Evolutionary conservation across 2,329 filamentous ascomycete species (phyloP).

Genomic region (Apiospora aurea): DNA sequence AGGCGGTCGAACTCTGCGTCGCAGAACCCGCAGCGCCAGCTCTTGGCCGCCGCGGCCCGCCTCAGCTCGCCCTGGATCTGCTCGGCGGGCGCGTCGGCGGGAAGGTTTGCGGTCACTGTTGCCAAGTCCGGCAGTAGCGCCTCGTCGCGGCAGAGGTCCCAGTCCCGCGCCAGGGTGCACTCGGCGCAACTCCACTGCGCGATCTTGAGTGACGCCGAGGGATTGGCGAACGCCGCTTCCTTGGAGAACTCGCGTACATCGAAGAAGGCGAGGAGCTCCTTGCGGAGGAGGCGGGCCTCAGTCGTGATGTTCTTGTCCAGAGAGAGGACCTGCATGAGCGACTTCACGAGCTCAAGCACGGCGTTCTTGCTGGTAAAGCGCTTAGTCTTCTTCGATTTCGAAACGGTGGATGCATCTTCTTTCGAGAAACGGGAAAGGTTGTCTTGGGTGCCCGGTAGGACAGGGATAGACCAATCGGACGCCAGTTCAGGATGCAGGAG

Average conservation of each 20-base stretch:
- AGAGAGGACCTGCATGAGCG: conserved; percentile 88
- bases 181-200: conserved; percentile 83
- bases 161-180: conserved; percentile 86
- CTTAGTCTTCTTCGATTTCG: conserved; percentile 27
- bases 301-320: conserved; percentile 90
- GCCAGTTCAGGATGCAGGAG: conserved; percentile 88
- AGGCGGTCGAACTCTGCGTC: conserved; percentile 78
- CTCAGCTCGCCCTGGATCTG: conserved; percentile 31
- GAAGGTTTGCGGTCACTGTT: conserved; percentile 31
- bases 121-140: conserved; percentile 69
- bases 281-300: conserved; percentile 86
- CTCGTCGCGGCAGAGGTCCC: conserved; percentile 92
- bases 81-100: conserved; percentile 26
- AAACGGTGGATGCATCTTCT: conserved; percentile 26
- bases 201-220: conserved; percentile 76
- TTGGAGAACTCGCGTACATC: conserved; percentile 93
- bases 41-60: conserved; percentile 46
- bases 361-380: conserved; percentile 65
- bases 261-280: conserved; percentile 87
- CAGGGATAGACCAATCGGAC: conserved; percentile 84
- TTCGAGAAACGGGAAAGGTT: conserved; percentile 46
- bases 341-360: conserved; percentile 89
- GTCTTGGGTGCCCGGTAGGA: conserved; percentile 76
- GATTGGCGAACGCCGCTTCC: conserved; percentile 88
- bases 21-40: conserved; percentile 83